Evolutionary conservation across 2,329 filamentous ascomycete genomes (phyloP).

Genomic region (Hymenoscyphus albidus): DNA sequence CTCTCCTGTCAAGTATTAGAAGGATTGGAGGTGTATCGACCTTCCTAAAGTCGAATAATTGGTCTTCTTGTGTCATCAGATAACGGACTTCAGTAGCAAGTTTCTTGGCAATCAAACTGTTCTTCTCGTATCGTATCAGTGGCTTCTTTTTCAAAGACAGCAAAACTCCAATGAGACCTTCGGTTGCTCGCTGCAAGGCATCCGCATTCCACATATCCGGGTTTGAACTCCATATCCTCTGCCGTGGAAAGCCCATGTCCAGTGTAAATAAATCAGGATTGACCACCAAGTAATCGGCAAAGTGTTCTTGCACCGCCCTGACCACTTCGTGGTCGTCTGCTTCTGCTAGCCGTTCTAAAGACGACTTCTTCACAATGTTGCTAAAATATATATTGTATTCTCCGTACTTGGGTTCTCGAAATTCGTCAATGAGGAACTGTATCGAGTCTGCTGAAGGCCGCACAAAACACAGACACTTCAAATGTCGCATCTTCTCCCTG

Average conservation of each 20-base stretch:
- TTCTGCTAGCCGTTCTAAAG: conserved; percentile 88
- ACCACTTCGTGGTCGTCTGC: conserved; percentile 98
- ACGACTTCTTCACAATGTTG: conserved; percentile 96
- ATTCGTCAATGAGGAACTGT: conserved; percentile 89
- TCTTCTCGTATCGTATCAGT: conserved; percentile 87
- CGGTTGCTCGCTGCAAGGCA: conserved; percentile 77
- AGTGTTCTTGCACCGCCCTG: conserved; percentile 89
- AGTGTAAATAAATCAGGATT: conserved; percentile 91
- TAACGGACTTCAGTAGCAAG: conserved; percentile 89
- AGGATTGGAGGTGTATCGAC: conserved; percentile 93
- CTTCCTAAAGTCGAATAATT: conserved; percentile 92
- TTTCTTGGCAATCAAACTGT: conserved; percentile 86
- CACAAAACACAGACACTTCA: conserved; percentile 89
- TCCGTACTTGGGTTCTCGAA: conserved; percentile 93
- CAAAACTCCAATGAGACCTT: conserved; percentile 79
- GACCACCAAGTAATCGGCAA: conserved; percentile 91
- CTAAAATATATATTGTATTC: conserved; percentile 98
- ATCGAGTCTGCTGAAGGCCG: conserved; percentile 90
- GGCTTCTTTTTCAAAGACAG: conserved; percentile 95
- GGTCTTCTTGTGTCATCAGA: conserved; percentile 90
- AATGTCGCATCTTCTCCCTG: conserved; percentile 96
- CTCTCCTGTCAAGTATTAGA: conserved; percentile 82
- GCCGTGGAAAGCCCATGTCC: conserved; percentile 66
- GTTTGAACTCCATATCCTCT: conserved; percentile 74
- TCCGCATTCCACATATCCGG: conserved; percentile 91